These are phyloP conservation scores for Cladosporium halotolerans DNA, from an alignment of 2,329 filamentous ascomycete genomes.

Conservation along the genomic window DNA sequence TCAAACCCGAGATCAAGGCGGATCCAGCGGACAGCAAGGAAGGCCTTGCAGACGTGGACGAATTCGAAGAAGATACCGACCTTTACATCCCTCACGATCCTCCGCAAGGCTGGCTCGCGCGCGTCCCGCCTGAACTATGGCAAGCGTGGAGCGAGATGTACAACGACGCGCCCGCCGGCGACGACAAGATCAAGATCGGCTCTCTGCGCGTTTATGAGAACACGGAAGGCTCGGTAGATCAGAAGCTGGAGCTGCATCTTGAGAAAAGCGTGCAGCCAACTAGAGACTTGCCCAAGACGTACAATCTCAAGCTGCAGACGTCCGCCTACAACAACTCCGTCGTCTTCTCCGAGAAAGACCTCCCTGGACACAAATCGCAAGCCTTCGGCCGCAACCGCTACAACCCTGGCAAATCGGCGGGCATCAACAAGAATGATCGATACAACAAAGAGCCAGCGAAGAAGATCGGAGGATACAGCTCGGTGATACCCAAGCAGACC, in stretches of 20 bases:
- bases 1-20: constrained; percentile 25
- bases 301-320: constrained; percentile 67
- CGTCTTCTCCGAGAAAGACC: constrained; percentile 88
- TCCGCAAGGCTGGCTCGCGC: constrained; percentile 57
- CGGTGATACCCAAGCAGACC: constrained; percentile 61
- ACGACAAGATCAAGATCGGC: constrained; percentile 62
- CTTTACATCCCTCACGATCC: constrained; percentile 22
- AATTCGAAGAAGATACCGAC: constrained; percentile 30
- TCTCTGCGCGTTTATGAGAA: constrained; percentile 35
- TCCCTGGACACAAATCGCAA: constrained; percentile 52
- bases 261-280: constrained; percentile 59
- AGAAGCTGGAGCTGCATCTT: constrained; percentile 55
- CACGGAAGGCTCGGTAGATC: constrained; percentile 19
- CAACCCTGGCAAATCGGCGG: constrained; percentile 16
- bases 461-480: constrained; percentile 25
- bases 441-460: constrained; percentile 17
- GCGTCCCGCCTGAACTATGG: constrained; percentile 74
- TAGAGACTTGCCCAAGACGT: constrained; percentile 76
- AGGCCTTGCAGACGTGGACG: constrained; percentile 20
- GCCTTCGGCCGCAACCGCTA: constrained; percentile 14
- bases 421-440: constrained; percentile 23
- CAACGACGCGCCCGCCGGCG: constrained; percentile 54
- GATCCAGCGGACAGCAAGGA: constrained; percentile 13
- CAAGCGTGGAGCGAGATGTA: constrained; percentile 69
- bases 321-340: constrained; percentile 74